These are phyloP conservation scores for Colletotrichum sp. DNA, from an alignment of 2,329 filamentous ascomycete species.

Conservation along the genomic window DNA sequence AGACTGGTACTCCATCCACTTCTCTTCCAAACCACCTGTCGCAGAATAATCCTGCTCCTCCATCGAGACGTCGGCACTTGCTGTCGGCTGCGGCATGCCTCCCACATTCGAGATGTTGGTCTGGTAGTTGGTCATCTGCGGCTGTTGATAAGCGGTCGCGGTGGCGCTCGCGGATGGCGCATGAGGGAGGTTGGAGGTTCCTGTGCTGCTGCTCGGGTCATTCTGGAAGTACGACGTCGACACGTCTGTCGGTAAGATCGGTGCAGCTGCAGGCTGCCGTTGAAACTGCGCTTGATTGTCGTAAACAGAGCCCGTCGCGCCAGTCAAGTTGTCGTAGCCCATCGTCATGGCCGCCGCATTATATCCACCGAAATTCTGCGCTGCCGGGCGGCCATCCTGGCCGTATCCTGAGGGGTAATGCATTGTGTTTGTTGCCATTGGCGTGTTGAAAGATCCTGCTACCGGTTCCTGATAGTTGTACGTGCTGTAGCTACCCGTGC, in stretches of 20 bases:
- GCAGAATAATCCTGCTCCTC: constrained; percentile 64
- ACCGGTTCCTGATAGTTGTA: constrained; percentile 62
- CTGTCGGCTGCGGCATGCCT: constrained; percentile 45
- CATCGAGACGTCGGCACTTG: constrained; percentile 50
- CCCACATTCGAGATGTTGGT: constrained; percentile 51
- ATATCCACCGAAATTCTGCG: constrained; percentile 62
- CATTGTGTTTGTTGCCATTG: constrained; percentile 61
- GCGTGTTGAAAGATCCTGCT: constrained; percentile 56
- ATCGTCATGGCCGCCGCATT: constrained; percentile 65
- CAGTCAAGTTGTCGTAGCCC: constrained; percentile 62
- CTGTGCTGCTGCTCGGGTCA: constrained; percentile 67
- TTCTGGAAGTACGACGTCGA: constrained; percentile 78
- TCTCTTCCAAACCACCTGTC: constrained; percentile 65
- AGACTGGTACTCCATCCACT: constrained; percentile 69
- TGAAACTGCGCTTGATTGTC: constrained; percentile 78
- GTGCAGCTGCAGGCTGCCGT: constrained; percentile 78
- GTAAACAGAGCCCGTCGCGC: constrained; percentile 63
- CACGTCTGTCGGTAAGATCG: constrained; percentile 72
- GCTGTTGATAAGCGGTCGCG: constrained; percentile 70
- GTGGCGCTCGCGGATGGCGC: constrained; percentile 48
- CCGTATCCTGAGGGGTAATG: constrained; percentile 70
- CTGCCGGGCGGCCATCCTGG: constrained; percentile 62
- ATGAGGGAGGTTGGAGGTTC: constrained; percentile 59
- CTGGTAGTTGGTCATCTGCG: constrained; percentile 56
- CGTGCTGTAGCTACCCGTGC: constrained; percentile 56